phyloP scores from a whole-genome alignment of 1,284 basidiomycete genomes.

The Mycena citricolor region DNA sequence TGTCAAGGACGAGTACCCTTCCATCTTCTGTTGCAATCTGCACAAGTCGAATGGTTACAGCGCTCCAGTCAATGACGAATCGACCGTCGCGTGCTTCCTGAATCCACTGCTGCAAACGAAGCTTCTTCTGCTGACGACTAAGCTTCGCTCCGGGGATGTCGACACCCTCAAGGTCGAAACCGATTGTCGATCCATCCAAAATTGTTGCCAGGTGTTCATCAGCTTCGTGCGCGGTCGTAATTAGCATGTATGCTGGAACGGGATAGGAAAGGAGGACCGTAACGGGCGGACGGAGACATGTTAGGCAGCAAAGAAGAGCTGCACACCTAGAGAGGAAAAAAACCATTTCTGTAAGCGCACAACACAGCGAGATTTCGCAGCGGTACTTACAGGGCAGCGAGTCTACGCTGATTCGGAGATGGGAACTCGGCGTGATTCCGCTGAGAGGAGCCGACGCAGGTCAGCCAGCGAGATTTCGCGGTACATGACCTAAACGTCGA shows the following conservation, averaged over 20 bases:
- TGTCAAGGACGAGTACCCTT: background rate
- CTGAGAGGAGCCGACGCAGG: too few species aligned
- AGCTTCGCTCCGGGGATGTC: background rate
- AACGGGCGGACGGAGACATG: too few species aligned
- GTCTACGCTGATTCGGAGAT: too few species aligned
- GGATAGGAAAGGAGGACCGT: constrained; percentile 3
- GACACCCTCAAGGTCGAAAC: background rate
- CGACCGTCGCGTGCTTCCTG: background rate
- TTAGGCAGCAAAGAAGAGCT: too few species aligned
- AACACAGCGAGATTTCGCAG: too few species aligned
- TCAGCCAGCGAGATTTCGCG: too few species aligned
- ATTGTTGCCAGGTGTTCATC: background rate
- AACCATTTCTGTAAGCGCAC: too few species aligned
- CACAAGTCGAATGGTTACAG: background rate
- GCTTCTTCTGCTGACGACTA: background rate
- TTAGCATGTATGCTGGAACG: background rate
- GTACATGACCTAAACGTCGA: too few species aligned
- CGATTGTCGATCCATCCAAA: background rate
- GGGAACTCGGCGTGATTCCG: too few species aligned
- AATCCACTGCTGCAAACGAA: background rate
- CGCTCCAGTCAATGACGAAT: background rate
- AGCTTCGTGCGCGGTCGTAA: background rate
- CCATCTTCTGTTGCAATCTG: constrained; percentile 3
- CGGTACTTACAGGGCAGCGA: too few species aligned
- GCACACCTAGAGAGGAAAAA: too few species aligned